A percentile compares a stretch with the other conserved stretches of the same genome.
Evolutionary conservation across 2,329 filamentous ascomycete species (phyloP).

Genomic region (Penicillium olsonii): DNA sequence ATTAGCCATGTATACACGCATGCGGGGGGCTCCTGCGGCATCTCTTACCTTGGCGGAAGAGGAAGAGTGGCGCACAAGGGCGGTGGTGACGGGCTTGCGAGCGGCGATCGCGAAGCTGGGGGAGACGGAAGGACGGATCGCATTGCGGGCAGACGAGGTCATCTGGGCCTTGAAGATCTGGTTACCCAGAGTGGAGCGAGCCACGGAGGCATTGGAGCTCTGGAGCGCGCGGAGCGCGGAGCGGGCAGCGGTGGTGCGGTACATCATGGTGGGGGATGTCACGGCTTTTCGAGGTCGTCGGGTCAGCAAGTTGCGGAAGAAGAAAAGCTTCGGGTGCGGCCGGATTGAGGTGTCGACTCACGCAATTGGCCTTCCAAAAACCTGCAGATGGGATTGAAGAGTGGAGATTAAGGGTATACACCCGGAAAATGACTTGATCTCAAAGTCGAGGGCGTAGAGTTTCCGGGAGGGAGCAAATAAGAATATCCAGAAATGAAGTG

Average conservation of each 20-base stretch:
- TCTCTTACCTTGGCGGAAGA: conserved; percentile 51
- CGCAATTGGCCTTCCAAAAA: conserved; percentile 37
- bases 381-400: conserved; percentile 21
- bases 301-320: conserved; percentile 31
- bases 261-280: conserved; percentile 45
- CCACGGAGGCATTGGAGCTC: conserved; percentile 45
- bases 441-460: conserved; percentile 38
- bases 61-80: conserved; percentile 52
- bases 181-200: conserved; percentile 43
- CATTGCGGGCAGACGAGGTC: conserved; percentile 44
- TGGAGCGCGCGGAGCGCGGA: conserved; percentile 47
- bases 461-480: conserved; percentile 33
- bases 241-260: conserved; percentile 47
- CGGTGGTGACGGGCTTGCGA: conserved; percentile 49
- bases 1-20: conserved; percentile 51
- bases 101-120: conserved; percentile 45
- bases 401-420: conserved; percentile 34
- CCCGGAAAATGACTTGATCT: conserved; percentile 32
- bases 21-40: background rate
- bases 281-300: conserved; percentile 32
- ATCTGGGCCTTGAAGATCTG: conserved; percentile 47
- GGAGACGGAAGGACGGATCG: conserved; percentile 37
- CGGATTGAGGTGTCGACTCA: conserved; percentile 20
- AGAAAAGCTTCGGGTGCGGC: conserved; percentile 36
- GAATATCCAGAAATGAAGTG: conserved; percentile 36